These are phyloP conservation scores for Arctium lappa DNA, from an alignment of 129 eudicot genomes.

Conservation along the genomic window DNA sequence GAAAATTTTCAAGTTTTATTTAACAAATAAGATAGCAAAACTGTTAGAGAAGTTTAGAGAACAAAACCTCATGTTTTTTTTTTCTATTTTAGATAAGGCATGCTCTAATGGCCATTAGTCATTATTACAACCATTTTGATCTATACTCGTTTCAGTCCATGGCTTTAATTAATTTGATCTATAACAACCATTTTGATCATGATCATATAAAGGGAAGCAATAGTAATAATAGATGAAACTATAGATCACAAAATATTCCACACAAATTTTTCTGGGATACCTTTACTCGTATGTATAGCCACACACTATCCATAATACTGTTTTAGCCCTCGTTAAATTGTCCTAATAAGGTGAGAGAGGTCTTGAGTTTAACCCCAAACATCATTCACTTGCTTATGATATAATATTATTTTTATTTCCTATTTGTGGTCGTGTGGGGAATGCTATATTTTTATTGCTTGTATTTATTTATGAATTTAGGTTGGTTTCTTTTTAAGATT, in stretches of 20 bases:
- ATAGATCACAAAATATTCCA: background rate
- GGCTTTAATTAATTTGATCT: background rate
- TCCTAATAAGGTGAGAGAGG: background rate
- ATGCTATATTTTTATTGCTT: background rate
- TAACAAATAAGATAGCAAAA: no score
- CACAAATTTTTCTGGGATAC: background rate
- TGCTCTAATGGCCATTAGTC: no score
- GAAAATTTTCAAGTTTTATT: no score
- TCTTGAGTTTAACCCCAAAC: background rate
- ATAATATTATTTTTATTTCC: background rate
- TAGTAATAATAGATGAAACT: no score
- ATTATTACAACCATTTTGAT: no score
- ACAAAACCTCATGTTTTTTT: no score
- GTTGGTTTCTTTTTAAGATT: no score
- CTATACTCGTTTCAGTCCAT: background rate
- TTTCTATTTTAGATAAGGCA: no score
- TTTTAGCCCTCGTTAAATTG: background rate
- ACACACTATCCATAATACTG: background rate
- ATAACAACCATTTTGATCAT: background rate
- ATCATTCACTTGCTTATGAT: background rate
- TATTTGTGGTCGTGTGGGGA: background rate
- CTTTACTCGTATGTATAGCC: background rate
- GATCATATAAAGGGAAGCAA: background rate
- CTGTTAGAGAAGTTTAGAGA: no score
- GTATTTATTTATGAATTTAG: no score